These are phyloP conservation scores for Fraxinus albicans DNA, from an alignment of 305 asterid genomes.

Conservation along the genomic window DNA sequence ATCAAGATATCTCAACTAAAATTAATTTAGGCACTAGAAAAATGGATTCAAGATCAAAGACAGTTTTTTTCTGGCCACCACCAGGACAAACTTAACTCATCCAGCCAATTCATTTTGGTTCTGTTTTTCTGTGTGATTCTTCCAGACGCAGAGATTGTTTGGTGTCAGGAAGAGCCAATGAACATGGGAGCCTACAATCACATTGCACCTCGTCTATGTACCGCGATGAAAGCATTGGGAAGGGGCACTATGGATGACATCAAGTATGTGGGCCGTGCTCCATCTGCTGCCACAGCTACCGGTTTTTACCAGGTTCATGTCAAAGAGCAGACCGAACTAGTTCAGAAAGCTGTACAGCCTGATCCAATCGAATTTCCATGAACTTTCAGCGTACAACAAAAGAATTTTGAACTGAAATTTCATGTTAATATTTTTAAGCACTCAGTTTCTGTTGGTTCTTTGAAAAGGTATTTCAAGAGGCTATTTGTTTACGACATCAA, in stretches of 20 bases:
- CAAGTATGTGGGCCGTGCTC: constrained; percentile 81
- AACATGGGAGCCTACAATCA: constrained; percentile 93
- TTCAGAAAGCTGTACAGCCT: constrained; percentile 70
- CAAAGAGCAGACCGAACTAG: constrained; percentile 70
- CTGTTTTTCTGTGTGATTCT: constrained; percentile 19
- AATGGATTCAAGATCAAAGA: neutral
- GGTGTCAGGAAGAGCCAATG: constrained; percentile 99
- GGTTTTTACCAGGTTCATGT: constrained; percentile 71
- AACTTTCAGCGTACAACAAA: neutral
- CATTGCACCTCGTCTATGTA: constrained; percentile 74
- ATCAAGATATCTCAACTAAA: neutral
- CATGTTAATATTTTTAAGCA: neutral
- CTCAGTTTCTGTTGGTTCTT: neutral
- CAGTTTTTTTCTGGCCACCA: neutral
- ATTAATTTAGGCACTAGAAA: neutral
- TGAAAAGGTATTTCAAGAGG: neutral
- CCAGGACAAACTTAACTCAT: neutral
- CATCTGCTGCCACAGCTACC: constrained; percentile 96
- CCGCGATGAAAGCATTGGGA: constrained; percentile 69
- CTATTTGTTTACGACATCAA: neutral
- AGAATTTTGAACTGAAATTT: neutral
- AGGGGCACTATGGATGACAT: constrained; percentile 70
- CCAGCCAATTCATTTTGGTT: neutral
- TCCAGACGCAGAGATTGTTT: constrained; percentile 92
- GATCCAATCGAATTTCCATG: constrained; percentile 40